Evolutionary conservation across 2,329 filamentous ascomycete species (phyloP), one percentile per base, ranked within the genome.

Genomic region (Decorospora gaudefroyi): DNA sequence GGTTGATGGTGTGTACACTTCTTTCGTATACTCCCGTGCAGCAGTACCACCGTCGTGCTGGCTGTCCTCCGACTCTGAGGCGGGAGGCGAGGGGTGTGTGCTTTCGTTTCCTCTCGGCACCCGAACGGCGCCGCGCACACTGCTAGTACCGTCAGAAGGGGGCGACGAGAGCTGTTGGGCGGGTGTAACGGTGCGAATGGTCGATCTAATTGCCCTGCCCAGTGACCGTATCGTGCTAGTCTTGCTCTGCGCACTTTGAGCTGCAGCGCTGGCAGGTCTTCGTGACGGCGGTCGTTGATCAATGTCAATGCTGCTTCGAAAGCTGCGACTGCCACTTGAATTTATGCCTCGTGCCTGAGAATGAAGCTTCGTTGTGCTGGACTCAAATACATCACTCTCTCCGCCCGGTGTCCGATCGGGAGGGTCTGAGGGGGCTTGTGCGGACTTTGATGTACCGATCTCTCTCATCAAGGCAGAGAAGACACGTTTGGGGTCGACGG

Each of bases 131-230:
- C 48, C 49, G 15, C 23, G 35, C 4, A 50, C 46, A 26, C 37
- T 51, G 6, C 6, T 23, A 3, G 22, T 29, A 3, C 38, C 45
- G 13, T 59, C 55, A 4, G 41, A 34, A 21, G 13, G 18, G 4
- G 50, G 44, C 1, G 46, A 52, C 4, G 37, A 35, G 11, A 34
- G 50, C 4, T 49, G 50, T 22, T 62, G 59, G 1, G 44, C 46
- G n/a, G 66, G 65, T 2, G 66, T 71, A 7, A 73, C 68, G 6
- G 64, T 57, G 6, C 71, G 62, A 33, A 73, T 72, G 0, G 70
- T 72, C 3, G 62, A 59, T 29, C 51, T 64, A n/a, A 68, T 56
- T 8, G 54, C 59, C 21, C 56, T 58, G 12, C 59, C 54, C 10
- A 68, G 45, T 0, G 62, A 64, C 21, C 34, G 56, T 23, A 68